Conservation (phyloP, 2,329 filamentous ascomycete genomes). For the Phoma herbarum region DNA sequence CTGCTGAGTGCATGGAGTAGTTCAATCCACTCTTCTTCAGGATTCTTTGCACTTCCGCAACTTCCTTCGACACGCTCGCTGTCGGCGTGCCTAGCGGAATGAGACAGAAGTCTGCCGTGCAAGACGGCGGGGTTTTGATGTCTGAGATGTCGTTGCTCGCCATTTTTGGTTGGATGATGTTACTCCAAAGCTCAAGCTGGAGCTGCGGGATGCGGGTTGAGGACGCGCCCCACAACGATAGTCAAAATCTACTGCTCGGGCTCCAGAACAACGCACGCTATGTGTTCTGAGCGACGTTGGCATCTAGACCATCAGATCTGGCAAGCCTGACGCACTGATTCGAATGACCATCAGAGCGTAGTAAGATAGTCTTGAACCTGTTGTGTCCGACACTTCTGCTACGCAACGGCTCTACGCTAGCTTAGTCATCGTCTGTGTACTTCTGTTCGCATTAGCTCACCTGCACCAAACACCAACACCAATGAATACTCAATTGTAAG, state of each 20-base stretch:
- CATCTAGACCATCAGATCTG: neutral
- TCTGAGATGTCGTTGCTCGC: slow-evolving; percentile 31
- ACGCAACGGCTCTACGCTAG: neutral
- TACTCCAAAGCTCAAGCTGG: slow-evolving; percentile 8
- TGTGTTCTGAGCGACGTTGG: neutral
- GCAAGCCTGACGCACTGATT: neutral
- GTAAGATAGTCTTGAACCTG: neutral
- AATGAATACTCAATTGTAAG: neutral
- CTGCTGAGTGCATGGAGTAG: slow-evolving; percentile 91
- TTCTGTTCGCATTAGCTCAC: neutral
- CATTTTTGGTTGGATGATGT: slow-evolving; percentile 29
- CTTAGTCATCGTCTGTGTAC: neutral
- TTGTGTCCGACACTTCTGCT: neutral
- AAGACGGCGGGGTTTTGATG: slow-evolving; percentile 71
- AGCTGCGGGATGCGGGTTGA: slow-evolving; percentile 2
- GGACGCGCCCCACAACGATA: slow-evolving; percentile 1
- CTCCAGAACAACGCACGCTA: neutral
- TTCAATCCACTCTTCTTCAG: slow-evolving; percentile 81
- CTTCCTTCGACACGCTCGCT: slow-evolving; percentile 67
- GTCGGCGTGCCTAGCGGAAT: slow-evolving; percentile 74
- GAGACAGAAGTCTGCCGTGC: slow-evolving; percentile 90
- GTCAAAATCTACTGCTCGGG: slow-evolving; percentile 1
- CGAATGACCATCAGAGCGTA: neutral
- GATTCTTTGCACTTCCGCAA: slow-evolving; percentile 87
- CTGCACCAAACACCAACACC: neutral